Base-by-base conservation (phyloP, 2,329 filamentous ascomycete species). In the Trichoderma semiorbis region DNA sequence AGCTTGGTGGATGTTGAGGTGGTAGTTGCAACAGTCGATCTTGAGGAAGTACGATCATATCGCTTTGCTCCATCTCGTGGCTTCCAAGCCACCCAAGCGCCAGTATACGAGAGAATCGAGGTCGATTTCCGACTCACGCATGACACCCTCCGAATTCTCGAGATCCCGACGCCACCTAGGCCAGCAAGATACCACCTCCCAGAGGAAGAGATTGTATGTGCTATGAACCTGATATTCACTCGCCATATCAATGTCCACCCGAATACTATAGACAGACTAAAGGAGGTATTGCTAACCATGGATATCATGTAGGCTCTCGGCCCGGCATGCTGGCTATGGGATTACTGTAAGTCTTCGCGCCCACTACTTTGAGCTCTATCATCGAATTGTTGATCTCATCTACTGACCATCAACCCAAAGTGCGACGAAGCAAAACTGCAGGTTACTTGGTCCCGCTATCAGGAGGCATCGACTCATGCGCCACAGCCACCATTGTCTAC, bases 321-420 rank as follows among this genome's bases (percentile, higher is more conserved):
- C 0, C 86, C 89, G 2, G 91, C 89, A 5, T 90, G 87, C 75
- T 93, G 88, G 84, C 80, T 93, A 2, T 93, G 88, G 88, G 88
- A 91, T 74, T 91, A 90, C 75, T 80, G 90, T 0, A 80, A 57
- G 64, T 57, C 10, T 28, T 34, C 26, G 10, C 10, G 30, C 10
- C 57, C 14, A 60, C n/a, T 1, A 8, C 18, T 32, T 14, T 28
- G 3, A 4, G 7, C 34, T 53, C 28, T 18, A 16, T 5, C 21
- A 12, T 53, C 26, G 7, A 34, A 7, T 7, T 7, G 6, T 53
- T 8, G n/a, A 28, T n/a, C 5, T 36, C 6, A n/a, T 57, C 6
- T 39, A 57, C 63, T 66, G 21, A 66, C 21, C 1, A 21, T 18
- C 8, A 16, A 43, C 14, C 24, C 30, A 57, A 66, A 66, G 63